Evolutionary conservation across 176 grass and related monocot genomes (phyloP).

Genomic region (Neostapfia colusana): DNA sequence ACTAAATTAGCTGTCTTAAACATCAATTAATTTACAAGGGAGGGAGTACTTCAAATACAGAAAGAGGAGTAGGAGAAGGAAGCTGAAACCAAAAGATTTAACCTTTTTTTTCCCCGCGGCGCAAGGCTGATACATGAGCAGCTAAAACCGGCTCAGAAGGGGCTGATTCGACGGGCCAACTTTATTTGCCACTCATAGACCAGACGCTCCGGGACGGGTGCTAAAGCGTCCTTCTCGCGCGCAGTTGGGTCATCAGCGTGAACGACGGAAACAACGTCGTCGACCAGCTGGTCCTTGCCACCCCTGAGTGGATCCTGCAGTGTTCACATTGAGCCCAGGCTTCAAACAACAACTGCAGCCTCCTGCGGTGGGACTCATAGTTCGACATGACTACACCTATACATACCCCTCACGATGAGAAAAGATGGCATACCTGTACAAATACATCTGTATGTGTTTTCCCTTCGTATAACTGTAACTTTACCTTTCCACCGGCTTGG

Average conservation of each 20-base stretch:
- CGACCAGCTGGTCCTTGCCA: conserved; percentile 78
- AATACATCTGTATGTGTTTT: conserved; percentile 99
- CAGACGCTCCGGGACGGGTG: conserved; percentile 54
- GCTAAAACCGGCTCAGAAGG: conserved; percentile 64
- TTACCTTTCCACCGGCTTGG: conserved; percentile 63
- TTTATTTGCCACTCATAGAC: conserved; percentile 90
- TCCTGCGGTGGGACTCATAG: neutral
- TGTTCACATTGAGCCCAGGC: conserved; percentile 10
- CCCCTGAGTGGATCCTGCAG: conserved; percentile 92
- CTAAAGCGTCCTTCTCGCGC: conserved; percentile 42
- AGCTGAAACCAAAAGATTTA: neutral
- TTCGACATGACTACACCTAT: neutral
- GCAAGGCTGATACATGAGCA: neutral
- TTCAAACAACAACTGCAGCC: neutral
- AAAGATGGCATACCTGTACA: conserved; percentile 58
- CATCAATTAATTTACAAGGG: too few relatives aligned
- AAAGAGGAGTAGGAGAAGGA: neutral
- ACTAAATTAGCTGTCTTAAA: too few relatives aligned
- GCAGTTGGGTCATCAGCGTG: conserved; percentile 46
- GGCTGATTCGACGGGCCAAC: conserved; percentile 80
- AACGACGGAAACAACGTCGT: conserved; percentile 77
- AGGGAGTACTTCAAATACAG: too few relatives aligned
- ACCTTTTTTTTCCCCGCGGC: neutral
- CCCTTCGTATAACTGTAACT: conserved; percentile 74
- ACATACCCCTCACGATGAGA: neutral